Base-by-base conservation (phyloP, 139 green algal genomes). In the Picochlorum sp. region DNA sequence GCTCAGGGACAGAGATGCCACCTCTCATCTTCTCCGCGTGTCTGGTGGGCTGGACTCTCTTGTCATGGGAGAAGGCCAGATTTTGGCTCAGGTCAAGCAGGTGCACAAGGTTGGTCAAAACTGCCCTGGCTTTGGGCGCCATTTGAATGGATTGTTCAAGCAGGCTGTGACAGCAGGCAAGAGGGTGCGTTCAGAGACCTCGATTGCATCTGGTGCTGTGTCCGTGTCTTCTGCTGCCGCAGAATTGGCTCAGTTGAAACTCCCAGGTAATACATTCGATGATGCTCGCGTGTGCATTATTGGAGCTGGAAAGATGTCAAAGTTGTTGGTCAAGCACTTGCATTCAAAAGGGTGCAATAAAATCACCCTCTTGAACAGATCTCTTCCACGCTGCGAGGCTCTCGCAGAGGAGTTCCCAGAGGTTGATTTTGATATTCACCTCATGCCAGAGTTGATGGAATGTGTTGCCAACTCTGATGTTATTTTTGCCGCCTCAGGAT, bases 61-160 rank as follows among this genome's bases (percentile, higher is more conserved):
- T 14, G 94, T 99, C 2, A 92, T 99, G 85, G 94, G 94, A 18
- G 94, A 99, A 80, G 94, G 94, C 18, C 94, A 99, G 74, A 98
- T 99, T 64, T 77, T 99, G 46, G 91, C 94, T 13, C 94, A 99
- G 80, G 92, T 98, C 18, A 90, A 89, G 73, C 65, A 82, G 50
- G 90, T 97, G 26, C 91, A 95, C 81, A 91, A 95, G 74, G 89
- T 97, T 4, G 94, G 92, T 7, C 89, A 97, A 80, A 86, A 84
- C 62, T 75, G 68, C 23, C 66, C 76, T 6, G 94, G 92, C 51
- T 99, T 99, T 72, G 94, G 94, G 1, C 85, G 94, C 23, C 90
- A 98, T 74, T 80, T 99, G 30, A 98, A 94, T 64, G 92, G 90
- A 21, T 83, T 99, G 13, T 99, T 99, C 87, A 97, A 97, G 88